Base-by-base conservation (phyloP, 805 yeast species). In the Torulaspora quercuum region DNA sequence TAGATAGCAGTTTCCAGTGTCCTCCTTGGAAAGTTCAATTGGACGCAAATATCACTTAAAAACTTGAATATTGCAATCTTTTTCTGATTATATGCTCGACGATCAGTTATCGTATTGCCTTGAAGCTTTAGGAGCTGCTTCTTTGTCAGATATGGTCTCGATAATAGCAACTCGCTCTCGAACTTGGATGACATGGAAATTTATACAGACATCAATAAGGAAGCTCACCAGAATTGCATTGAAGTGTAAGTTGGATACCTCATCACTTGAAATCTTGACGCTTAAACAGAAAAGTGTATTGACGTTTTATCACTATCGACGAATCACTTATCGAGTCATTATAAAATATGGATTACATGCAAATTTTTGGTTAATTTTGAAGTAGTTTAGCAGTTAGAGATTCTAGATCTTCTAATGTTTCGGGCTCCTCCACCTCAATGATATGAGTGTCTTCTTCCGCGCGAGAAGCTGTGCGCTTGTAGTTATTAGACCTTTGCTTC, bases 391-490 rank as follows among this genome's bases (percentile, higher is more conserved):
- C 73, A 2, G 95, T 80, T 66, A 86, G 74, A 33, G 94, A 88
- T 69, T 92, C 98, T 62, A 92, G 73, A 56, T 92, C 98, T 61
- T 87, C 96, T 59, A 92, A 69, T 11, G 95, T 83, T 53, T 86
- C 83, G 10, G 97, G 97, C 52, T 80, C 85, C 50, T 85, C 94
- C 29, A 85, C 69, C 64, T 89, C 95, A 42, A 84, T 67, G 30
- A 82, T 65, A 26, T 56, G 61, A 13, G 57, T 55, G 11, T 59
- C 59, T 13, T 53, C 63, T 0, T 57, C 65, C 12, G 50, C 61
- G 12, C 52, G 55, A 6, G 52, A 55, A 5, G 46, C 55, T 8
- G 42, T 19, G 7, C 23, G 31, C 20, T 25, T 30, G 34, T 25
- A 23, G 32, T 25, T 18, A 3, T 16, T 29, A 15, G 29, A 33